A percentile compares a stretch with the other conserved stretches of the same genome.
Evolutionary conservation across 768 basidiomycete genomes (phyloP).

Genomic region (Pleurotus ostreatus): DNA sequence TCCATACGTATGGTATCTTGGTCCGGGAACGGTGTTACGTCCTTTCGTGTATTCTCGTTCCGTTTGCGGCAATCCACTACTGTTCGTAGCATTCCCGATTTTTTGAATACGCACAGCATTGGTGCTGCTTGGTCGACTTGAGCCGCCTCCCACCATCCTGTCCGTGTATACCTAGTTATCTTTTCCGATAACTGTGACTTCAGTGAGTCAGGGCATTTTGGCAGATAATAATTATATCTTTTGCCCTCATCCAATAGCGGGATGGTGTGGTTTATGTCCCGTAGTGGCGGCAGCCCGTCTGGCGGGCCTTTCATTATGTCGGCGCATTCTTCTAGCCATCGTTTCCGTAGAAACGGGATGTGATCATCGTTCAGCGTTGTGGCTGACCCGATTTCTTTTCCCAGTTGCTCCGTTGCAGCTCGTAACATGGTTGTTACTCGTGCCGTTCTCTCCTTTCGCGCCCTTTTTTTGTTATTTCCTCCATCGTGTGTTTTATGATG

Average conservation of each 20-base stretch:
- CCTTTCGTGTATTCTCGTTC: conserved; percentile 37
- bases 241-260: conserved; percentile 28
- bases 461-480: too few species aligned
- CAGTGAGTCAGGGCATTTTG: conserved; percentile 27
- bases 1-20: conserved; percentile 26
- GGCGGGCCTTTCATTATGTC: conserved; percentile 21
- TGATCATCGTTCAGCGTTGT: background rate
- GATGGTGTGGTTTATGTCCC: conserved; percentile 35
- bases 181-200: conserved; percentile 25
- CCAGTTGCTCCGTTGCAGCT: too few species aligned
- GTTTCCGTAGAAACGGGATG: conserved; percentile 11
- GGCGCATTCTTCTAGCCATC: conserved; percentile 17
- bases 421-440: too few species aligned
- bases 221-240: conserved; percentile 24
- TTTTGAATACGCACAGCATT: conserved; percentile 25
- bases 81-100: conserved; percentile 26
- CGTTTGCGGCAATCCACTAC: conserved; percentile 29
- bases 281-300: conserved; percentile 24
- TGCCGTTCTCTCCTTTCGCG: too few species aligned
- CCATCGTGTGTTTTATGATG: too few species aligned
- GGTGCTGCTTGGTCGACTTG: conserved; percentile 23
- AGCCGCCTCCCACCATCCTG: conserved; percentile 30
- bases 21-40: conserved; percentile 36
- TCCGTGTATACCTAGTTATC: conserved; percentile 22
- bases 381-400: too few species aligned